Conservation (phyloP, 2,329 filamentous ascomycete genomes). For the Elsinoe fawcettii region DNA sequence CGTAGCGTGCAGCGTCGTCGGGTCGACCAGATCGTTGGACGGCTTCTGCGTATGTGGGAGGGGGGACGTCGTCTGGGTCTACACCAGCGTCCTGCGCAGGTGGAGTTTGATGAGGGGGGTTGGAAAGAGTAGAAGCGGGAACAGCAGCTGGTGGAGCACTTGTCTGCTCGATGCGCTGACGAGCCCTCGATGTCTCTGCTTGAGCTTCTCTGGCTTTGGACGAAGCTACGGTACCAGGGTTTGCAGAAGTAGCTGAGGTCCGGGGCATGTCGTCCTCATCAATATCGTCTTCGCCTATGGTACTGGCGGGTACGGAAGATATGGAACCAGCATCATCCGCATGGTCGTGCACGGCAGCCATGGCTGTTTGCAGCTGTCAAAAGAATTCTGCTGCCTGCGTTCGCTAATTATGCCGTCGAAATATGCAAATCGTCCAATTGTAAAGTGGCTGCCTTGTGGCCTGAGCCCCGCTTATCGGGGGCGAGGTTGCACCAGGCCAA, state of each 20-base stretch:
- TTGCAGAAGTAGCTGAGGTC: not conserved
- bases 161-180: constrained; percentile 5
- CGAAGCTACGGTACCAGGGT: not conserved
- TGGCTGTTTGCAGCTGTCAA: not conserved
- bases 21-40: not conserved
- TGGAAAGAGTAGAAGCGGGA: not conserved
- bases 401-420: not conserved
- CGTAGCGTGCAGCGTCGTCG: constrained; percentile 9
- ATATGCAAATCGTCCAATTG: not conserved
- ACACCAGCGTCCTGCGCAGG: not conserved
- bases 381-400: constrained; percentile 12
- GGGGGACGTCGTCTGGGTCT: constrained; percentile 11
- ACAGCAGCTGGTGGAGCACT: not conserved
- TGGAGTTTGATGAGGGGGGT: not conserved
- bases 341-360: constrained; percentile 11
- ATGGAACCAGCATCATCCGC: constrained; percentile 12
- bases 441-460: constrained; percentile 10
- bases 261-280: constrained; percentile 13
- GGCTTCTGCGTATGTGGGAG: constrained; percentile 13
- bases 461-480: constrained; percentile 1
- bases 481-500: not conserved
- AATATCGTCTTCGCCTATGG: constrained; percentile 1
- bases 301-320: constrained; percentile 12
- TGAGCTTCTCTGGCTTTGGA: constrained; percentile 11
- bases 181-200: constrained; percentile 5